Evolutionary conservation across 2,329 filamentous ascomycete species (phyloP).

Genomic region (Fusarium sterilihyphosum): DNA sequence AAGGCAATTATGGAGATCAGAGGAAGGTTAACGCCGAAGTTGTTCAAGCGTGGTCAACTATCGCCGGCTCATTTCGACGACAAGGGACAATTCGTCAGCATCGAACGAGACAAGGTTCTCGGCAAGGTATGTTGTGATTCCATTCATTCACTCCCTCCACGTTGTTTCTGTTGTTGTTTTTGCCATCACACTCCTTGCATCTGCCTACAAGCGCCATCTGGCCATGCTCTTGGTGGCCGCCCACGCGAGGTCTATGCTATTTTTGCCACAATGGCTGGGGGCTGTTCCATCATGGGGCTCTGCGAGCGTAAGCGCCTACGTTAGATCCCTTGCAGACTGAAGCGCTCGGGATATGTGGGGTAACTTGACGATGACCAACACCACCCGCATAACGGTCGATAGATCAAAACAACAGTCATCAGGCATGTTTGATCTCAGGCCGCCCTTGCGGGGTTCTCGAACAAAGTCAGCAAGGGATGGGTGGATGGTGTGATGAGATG

Average conservation of each 20-base stretch:
- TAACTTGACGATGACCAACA: slow-evolving; percentile 30
- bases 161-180: slow-evolving; percentile 26
- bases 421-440: slow-evolving; percentile 30
- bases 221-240: slow-evolving; percentile 11
- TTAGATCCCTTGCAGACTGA: slow-evolving; percentile 36
- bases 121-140: slow-evolving; percentile 71
- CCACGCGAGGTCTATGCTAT: slow-evolving; percentile 34
- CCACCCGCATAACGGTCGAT: slow-evolving; percentile 28
- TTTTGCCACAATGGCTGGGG: slow-evolving; percentile 36
- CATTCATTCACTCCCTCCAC: slow-evolving; percentile 29
- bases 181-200: slow-evolving; percentile 30
- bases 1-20: slow-evolving; percentile 95
- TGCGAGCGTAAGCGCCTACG: slow-evolving; percentile 39
- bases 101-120: slow-evolving; percentile 87
- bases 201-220: slow-evolving; percentile 26
- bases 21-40: slow-evolving; percentile 88
- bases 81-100: slow-evolving; percentile 81
- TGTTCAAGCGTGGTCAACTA: slow-evolving; percentile 84
- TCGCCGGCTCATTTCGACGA: slow-evolving; percentile 85
- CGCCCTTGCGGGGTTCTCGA: slow-evolving; percentile 19
- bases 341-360: slow-evolving; percentile 38
- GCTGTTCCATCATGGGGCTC: slow-evolving; percentile 30
- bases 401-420: slow-evolving; percentile 13
- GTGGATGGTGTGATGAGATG: slow-evolving; percentile 11
- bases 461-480: slow-evolving; percentile 15